Evolutionary conservation across 2,329 filamentous ascomycete species (phyloP).

Genomic region (Hirsutella rhossiliensis): DNA sequence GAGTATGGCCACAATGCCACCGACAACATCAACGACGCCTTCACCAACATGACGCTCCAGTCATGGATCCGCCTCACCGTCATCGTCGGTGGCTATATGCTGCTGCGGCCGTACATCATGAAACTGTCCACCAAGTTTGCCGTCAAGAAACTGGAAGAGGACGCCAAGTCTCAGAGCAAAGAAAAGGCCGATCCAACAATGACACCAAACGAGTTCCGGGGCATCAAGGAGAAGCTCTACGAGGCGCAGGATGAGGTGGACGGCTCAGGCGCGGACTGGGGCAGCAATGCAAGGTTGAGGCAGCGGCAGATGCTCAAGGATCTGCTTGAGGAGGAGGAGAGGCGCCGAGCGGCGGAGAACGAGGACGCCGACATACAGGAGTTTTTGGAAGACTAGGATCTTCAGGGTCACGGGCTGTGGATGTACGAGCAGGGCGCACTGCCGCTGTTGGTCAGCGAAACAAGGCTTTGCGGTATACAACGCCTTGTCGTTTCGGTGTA

Average conservation of each 20-base stretch:
- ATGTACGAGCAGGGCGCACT: background rate
- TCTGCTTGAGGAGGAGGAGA: slow-evolving; percentile 50
- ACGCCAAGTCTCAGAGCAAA: slow-evolving; percentile 22
- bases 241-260: slow-evolving; percentile 33
- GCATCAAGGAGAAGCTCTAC: slow-evolving; percentile 38
- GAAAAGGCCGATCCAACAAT: slow-evolving; percentile 30
- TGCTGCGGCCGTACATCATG: slow-evolving; percentile 64
- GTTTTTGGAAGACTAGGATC: slow-evolving; percentile 40
- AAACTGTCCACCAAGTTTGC: slow-evolving; percentile 52
- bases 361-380: slow-evolving; percentile 68
- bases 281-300: slow-evolving; percentile 56
- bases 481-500: too few species aligned
- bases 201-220: slow-evolving; percentile 53
- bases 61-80: slow-evolving; percentile 57
- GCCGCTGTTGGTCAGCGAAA: too few species aligned
- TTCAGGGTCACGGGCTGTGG: background rate
- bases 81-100: slow-evolving; percentile 60
- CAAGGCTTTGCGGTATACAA: too few species aligned
- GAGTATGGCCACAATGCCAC: slow-evolving; percentile 24
- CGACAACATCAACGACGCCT: slow-evolving; percentile 36
- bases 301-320: slow-evolving; percentile 57
- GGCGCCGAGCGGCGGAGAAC: slow-evolving; percentile 47
- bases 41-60: slow-evolving; percentile 37
- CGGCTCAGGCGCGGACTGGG: slow-evolving; percentile 47
- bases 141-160: slow-evolving; percentile 51